A percentile compares a stretch with the other conserved stretches of the same genome.
These are phyloP conservation scores for Cyclocybe cylindracea DNA, from an alignment of 768 basidiomycete species.

Conservation along the genomic window DNA sequence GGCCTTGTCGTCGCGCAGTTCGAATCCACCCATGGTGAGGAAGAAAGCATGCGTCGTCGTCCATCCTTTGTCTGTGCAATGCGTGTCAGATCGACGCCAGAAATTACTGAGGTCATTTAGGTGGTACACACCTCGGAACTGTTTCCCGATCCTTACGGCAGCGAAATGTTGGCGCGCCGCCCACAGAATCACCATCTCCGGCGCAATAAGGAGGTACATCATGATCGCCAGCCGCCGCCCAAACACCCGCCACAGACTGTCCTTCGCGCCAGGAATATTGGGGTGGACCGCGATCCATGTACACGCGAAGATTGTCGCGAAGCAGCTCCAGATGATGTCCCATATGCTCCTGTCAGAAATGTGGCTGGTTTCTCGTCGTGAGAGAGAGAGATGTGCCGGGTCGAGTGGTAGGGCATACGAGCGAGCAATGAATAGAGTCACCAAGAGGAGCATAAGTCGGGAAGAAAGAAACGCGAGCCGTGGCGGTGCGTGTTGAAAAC, in stretches of 20 bases:
- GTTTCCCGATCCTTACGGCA: too few species aligned
- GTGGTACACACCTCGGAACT: too few species aligned
- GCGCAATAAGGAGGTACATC: slow-evolving; percentile 14
- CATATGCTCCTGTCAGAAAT: too few species aligned
- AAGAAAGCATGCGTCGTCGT: slow-evolving; percentile 12
- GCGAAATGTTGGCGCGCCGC: slow-evolving; percentile 7
- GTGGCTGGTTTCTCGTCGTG: too few species aligned
- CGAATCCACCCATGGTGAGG: slow-evolving; percentile 14
- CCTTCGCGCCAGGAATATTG: slow-evolving; percentile 12
- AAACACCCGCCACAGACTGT: slow-evolving; percentile 5
- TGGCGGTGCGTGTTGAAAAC: too few species aligned
- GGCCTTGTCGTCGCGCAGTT: slow-evolving; percentile 1
- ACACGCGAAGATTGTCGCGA: slow-evolving; percentile 18
- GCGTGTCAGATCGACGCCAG: too few species aligned
- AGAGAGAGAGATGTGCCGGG: too few species aligned
- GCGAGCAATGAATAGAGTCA: too few species aligned
- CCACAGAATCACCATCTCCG: slow-evolving; percentile 14
- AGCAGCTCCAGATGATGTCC: slow-evolving; percentile 19
- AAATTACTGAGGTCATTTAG: too few species aligned
- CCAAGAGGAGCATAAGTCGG: too few species aligned
- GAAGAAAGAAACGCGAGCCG: too few species aligned
- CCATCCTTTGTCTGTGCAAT: not conserved
- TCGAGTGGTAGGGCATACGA: too few species aligned
- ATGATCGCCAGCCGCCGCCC: slow-evolving; percentile 4
- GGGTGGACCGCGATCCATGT: slow-evolving; percentile 20